Evolutionary conservation across 495 filamentous ascomycete genomes (phyloP).

Genomic region (Penicillium silybi): DNA sequence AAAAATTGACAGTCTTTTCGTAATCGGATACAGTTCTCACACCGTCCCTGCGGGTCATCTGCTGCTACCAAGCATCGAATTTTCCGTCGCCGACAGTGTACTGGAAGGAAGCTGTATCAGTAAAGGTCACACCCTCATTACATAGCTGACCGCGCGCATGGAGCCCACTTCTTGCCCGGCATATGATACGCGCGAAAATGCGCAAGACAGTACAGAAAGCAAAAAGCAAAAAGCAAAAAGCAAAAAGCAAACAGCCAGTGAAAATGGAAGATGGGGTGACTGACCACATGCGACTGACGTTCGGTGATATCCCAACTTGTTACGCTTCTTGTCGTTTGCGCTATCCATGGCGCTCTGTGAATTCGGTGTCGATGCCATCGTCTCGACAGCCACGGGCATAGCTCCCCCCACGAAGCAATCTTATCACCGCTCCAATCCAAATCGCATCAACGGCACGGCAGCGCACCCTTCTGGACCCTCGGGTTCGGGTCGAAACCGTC

Average conservation of each 20-base stretch:
- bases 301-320: conserved; percentile 95
- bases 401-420: conserved; percentile 27
- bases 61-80: conserved; percentile 83
- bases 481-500: not conserved
- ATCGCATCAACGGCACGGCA: conserved; percentile 30
- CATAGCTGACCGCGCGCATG: not conserved
- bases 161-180: not conserved
- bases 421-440: conserved; percentile 31
- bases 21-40: conserved; percentile 91
- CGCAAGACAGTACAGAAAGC: conserved; percentile 1
- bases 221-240: not conserved
- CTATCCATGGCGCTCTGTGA: conserved; percentile 51
- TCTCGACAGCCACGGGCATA: conserved; percentile 51
- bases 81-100: conserved; percentile 91
- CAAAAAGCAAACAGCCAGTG: not conserved
- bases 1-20: conserved; percentile 96
- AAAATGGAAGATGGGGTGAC: conserved; percentile 34
- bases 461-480: not conserved
- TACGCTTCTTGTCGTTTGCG: conserved; percentile 76
- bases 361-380: conserved; percentile 63
- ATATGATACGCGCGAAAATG: not conserved
- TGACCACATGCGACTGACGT: conserved; percentile 97
- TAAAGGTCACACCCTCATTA: not conserved
- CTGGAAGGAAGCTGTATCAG: conserved; percentile 41
- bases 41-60: conserved; percentile 78